Conservation (phyloP, 1,284 basidiomycete species). For the Phenoliferia sp. region DNA sequence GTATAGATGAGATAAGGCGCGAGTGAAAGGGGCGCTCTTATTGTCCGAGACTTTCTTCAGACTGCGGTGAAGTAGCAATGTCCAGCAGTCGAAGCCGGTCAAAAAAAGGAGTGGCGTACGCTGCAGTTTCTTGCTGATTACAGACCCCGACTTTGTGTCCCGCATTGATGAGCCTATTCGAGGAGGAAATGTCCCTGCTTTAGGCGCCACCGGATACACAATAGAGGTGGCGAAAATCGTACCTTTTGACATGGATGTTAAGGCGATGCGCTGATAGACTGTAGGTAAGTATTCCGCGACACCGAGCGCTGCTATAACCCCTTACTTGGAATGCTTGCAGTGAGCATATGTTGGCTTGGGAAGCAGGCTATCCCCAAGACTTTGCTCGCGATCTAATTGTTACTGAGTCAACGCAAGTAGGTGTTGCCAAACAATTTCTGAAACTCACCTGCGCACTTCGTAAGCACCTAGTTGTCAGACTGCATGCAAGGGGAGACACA, state of each 20-base stretch:
- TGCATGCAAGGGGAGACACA: background rate
- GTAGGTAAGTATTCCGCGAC: background rate
- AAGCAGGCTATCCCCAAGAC: conserved; percentile 30
- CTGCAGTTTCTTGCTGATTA: conserved; percentile 89
- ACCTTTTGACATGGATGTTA: conserved; percentile 78
- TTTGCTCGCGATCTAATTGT: conserved; percentile 15
- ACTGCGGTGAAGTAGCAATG: background rate
- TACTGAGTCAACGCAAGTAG: background rate
- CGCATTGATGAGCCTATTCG: conserved; percentile 61
- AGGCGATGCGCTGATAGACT: conserved; percentile 47
- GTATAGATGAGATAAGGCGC: conserved; percentile 44
- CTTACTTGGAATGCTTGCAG: conserved; percentile 18
- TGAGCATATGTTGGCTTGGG: conserved; percentile 25
- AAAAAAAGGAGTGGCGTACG: conserved; percentile 39
- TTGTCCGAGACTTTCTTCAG: conserved; percentile 87
- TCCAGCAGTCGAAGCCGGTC: background rate
- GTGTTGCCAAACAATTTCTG: background rate
- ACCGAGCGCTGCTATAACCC: background rate
- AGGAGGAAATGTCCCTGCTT: background rate
- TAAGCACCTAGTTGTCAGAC: background rate
- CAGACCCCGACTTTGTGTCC: conserved; percentile 90
- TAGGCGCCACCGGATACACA: too few relatives aligned
- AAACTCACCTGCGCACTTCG: conserved; percentile 9
- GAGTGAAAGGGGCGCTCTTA: conserved; percentile 71
- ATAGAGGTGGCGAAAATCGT: background rate